These are phyloP conservation scores for Agrocybe chaxingu DNA, from an alignment of 768 basidiomycete species.

Conservation along the genomic window DNA sequence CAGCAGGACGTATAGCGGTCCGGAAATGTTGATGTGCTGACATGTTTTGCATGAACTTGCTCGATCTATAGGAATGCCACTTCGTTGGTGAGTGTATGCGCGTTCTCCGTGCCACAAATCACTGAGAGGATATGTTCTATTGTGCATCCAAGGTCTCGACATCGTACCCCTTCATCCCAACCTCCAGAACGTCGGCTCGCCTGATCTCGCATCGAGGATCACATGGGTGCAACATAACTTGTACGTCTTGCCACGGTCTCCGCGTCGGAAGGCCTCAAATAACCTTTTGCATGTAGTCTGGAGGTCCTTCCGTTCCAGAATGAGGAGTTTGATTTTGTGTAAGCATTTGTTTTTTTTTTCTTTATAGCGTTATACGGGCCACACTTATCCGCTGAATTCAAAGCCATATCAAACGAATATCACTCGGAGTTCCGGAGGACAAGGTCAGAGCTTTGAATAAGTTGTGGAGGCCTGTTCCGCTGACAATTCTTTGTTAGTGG, in stretches of 20 bases:
- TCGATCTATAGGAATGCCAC: slow-evolving; percentile 40
- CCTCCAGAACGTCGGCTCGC: slow-evolving; percentile 53
- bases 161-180: slow-evolving; percentile 72
- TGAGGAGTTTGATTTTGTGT: slow-evolving; percentile 80
- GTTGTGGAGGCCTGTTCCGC: not conserved
- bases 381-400: not conserved
- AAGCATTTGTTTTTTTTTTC: slow-evolving; percentile 23
- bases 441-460: slow-evolving; percentile 38
- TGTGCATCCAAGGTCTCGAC: slow-evolving; percentile 49
- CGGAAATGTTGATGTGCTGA: not conserved
- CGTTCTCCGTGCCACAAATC: not conserved
- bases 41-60: slow-evolving; percentile 2
- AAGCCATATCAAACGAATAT: slow-evolving; percentile 69
- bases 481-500: slow-evolving; percentile 44
- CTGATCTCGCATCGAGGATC: slow-evolving; percentile 55
- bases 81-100: slow-evolving; percentile 54
- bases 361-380: slow-evolving; percentile 4
- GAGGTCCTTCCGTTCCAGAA: slow-evolving; percentile 67
- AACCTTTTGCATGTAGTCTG: slow-evolving; percentile 37
- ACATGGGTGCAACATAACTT: slow-evolving; percentile 75
- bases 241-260: slow-evolving; percentile 33
- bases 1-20: slow-evolving; percentile 21
- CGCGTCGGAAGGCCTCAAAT: not conserved
- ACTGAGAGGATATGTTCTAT: too few relatives aligned
- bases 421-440: slow-evolving; percentile 73